Percentiles rank a stretch among this genome's conserved stretches.
Conservation (phyloP, 169 alveolate species). For the Perkinsus chesapeaki region DNA sequence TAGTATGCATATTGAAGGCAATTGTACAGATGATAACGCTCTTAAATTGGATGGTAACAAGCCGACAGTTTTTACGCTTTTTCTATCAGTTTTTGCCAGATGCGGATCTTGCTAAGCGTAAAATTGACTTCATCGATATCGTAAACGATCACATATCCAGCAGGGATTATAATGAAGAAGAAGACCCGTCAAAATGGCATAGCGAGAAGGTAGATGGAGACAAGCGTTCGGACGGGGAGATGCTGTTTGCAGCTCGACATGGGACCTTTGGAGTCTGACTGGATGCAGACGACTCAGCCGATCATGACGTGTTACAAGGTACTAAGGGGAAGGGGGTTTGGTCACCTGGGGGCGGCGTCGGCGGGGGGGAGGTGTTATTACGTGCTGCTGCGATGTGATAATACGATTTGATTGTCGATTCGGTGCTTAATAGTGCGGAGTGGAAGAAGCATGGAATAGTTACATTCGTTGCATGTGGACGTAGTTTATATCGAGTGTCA, state of each 20-base stretch:
- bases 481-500: too few species aligned
- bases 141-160: slow-evolving; percentile 25
- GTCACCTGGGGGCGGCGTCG: too few species aligned
- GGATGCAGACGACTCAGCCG: slow-evolving; percentile 20
- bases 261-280: slow-evolving; percentile 3
- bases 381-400: too few species aligned
- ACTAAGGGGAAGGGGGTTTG: slow-evolving; percentile 39
- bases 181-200: slow-evolving; percentile 25
- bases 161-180: slow-evolving; percentile 17
- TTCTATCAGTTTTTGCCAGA: slow-evolving; percentile 5
- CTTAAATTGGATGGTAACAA: slow-evolving; percentile 5
- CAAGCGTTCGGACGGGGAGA: background rate
- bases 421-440: too few species aligned
- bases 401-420: too few species aligned
- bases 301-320: slow-evolving; percentile 46
- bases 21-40: slow-evolving; percentile 25
- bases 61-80: background rate
- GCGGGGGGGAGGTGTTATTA: too few species aligned
- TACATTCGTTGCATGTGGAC: too few species aligned
- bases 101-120: slow-evolving; percentile 12
- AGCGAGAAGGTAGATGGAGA: slow-evolving; percentile 25
- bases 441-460: too few species aligned
- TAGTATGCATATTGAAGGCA: slow-evolving; percentile 17
- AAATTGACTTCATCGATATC: slow-evolving; percentile 24
- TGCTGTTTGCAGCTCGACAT: background rate